These are phyloP conservation scores for Botrytis tulipae DNA, from an alignment of 2,329 filamentous ascomycete genomes.

Conservation along the genomic window DNA sequence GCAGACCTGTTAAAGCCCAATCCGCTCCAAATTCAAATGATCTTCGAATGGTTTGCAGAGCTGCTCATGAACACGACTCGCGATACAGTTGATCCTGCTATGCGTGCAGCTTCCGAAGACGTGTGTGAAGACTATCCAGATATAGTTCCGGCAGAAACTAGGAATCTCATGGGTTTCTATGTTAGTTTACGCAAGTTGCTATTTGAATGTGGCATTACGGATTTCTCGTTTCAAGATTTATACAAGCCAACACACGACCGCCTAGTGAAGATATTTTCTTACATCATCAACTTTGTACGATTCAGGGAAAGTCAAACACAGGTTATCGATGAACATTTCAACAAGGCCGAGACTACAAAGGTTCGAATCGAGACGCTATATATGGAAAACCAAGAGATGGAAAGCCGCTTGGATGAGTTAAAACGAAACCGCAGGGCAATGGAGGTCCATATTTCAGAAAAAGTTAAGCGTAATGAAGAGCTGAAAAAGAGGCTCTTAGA, in stretches of 20 bases:
- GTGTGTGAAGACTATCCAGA: constrained; percentile 82
- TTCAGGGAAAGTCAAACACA: constrained; percentile 91
- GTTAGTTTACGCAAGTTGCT: constrained; percentile 76
- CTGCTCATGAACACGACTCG: constrained; percentile 90
- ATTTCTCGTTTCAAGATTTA: constrained; percentile 90
- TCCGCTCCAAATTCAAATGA: constrained; percentile 89
- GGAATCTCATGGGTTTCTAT: constrained; percentile 96
- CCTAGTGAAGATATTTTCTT: constrained; percentile 92
- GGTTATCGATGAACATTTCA: constrained; percentile 90
- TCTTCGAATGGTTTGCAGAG: constrained; percentile 97
- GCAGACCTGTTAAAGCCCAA: constrained; percentile 92
- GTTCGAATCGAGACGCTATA: constrained; percentile 83
- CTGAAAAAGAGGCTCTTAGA: constrained; percentile 80
- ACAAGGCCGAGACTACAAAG: constrained; percentile 84
- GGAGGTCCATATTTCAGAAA: constrained; percentile 79
- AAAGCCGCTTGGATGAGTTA: constrained; percentile 76
- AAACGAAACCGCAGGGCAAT: constrained; percentile 74
- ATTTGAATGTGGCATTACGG: constrained; percentile 83
- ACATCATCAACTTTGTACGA: constrained; percentile 97
- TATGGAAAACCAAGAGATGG: constrained; percentile 82
- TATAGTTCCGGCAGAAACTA: constrained; percentile 79
- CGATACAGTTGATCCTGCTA: constrained; percentile 89
- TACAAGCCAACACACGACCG: constrained; percentile 88
- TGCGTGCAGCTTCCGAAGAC: constrained; percentile 88
- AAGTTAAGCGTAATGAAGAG: constrained; percentile 81